Evolutionary conservation across 2,329 filamentous ascomycete species (phyloP).

Genomic region (Alternaria solani): DNA sequence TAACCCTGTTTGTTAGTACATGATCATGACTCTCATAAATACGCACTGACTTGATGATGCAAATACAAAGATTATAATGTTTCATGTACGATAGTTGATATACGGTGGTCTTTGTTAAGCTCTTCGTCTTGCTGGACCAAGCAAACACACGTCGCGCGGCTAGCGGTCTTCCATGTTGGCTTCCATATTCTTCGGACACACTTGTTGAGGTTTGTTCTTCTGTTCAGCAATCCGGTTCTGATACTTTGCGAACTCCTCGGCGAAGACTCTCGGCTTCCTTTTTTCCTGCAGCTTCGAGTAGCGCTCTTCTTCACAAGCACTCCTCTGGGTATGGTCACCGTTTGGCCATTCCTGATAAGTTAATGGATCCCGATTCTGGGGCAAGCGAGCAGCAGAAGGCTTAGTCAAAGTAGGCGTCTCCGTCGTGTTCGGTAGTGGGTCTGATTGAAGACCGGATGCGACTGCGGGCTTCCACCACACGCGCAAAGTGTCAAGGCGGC

Average conservation of each 20-base stretch:
- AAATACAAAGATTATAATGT: neutral
- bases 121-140: neutral
- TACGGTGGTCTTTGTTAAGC: neutral
- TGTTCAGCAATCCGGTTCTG: conserved; percentile 10
- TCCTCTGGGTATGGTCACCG: neutral
- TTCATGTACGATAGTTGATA: neutral
- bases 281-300: neutral
- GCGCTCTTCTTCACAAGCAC: neutral
- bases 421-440: too few relatives aligned
- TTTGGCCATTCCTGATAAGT: neutral
- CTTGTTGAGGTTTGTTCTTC: conserved; percentile 8
- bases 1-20: neutral
- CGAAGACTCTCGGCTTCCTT: neutral
- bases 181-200: conserved; percentile 6
- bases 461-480: conserved; percentile 16
- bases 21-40: neutral
- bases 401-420: neutral
- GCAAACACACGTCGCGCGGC: neutral
- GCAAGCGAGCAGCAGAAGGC: neutral
- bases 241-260: neutral
- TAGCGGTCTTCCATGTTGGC: neutral
- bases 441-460: neutral
- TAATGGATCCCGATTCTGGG: neutral
- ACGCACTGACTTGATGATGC: neutral
- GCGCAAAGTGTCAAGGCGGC: conserved; percentile 12